phyloP scores from a whole-genome alignment of 2,329 filamentous ascomycete species.

The Exophiala aquamarina region DNA sequence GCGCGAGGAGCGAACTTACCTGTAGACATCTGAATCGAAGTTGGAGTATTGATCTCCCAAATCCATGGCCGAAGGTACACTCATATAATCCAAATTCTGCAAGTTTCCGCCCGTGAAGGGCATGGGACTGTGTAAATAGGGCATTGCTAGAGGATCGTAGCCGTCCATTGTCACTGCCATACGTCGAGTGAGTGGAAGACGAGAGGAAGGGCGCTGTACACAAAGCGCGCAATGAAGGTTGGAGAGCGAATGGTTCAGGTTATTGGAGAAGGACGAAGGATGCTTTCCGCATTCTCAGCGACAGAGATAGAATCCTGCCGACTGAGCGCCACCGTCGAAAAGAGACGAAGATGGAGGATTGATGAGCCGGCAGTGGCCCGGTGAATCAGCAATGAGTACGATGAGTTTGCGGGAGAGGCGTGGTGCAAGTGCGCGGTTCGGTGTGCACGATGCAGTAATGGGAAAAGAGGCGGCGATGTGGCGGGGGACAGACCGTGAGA shows the following conservation, averaged over 20 bases:
- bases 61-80: slow-evolving; percentile 53
- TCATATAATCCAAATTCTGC: slow-evolving; percentile 48
- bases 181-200: background rate
- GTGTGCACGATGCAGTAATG: slow-evolving; percentile 2
- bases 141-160: slow-evolving; percentile 62
- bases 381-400: slow-evolving; percentile 10
- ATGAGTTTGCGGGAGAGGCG: background rate
- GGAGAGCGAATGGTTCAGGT: background rate
- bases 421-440: slow-evolving; percentile 1
- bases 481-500: background rate
- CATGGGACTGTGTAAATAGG: slow-evolving; percentile 60
- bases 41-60: slow-evolving; percentile 59
- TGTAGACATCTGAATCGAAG: slow-evolving; percentile 61
- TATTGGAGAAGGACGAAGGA: slow-evolving; percentile 2
- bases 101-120: slow-evolving; percentile 50
- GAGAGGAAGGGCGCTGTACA: slow-evolving; percentile 1
- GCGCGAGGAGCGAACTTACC: slow-evolving; percentile 21
- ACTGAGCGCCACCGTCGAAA: slow-evolving; percentile 7
- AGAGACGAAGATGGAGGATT: slow-evolving; percentile 4
- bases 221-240: slow-evolving; percentile 6
- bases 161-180: slow-evolving; percentile 48
- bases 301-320: slow-evolving; percentile 7
- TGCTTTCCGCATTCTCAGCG: slow-evolving; percentile 12
- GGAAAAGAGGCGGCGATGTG: background rate
- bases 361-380: slow-evolving; percentile 3